Conservation (phyloP, 495 filamentous ascomycete species). For the Penicillium arizonense region DNA sequence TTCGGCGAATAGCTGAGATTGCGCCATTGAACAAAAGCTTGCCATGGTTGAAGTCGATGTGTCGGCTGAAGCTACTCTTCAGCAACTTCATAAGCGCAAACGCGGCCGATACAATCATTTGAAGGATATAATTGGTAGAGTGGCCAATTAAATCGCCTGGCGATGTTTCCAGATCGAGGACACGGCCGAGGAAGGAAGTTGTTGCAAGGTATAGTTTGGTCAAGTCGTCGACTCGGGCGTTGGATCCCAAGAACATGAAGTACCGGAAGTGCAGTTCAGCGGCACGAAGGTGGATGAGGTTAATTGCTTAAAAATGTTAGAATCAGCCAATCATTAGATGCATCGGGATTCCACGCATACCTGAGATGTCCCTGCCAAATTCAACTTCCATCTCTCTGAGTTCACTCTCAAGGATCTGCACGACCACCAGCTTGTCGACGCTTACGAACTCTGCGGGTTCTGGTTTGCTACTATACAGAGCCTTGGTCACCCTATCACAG, state of each 20-base stretch:
- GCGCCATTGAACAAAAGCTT: slow-evolving; percentile 73
- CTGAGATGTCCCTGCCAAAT: slow-evolving; percentile 43
- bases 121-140: slow-evolving; percentile 84
- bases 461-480: slow-evolving; percentile 78
- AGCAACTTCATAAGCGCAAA: slow-evolving; percentile 85
- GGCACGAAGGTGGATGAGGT: slow-evolving; percentile 48
- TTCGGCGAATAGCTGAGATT: slow-evolving; percentile 71
- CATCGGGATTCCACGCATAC: slow-evolving; percentile 48
- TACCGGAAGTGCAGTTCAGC: slow-evolving; percentile 46
- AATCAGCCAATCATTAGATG: slow-evolving; percentile 62
- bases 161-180: slow-evolving; percentile 46
- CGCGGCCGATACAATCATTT: slow-evolving; percentile 87
- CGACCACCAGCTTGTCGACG: slow-evolving; percentile 67
- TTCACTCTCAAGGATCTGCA: slow-evolving; percentile 53
- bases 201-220: slow-evolving; percentile 65
- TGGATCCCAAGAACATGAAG: slow-evolving; percentile 47
- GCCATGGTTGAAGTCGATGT: slow-evolving; percentile 69
- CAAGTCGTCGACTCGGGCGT: slow-evolving; percentile 69
- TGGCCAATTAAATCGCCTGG: slow-evolving; percentile 61
- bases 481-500: slow-evolving; percentile 80
- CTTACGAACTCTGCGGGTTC: slow-evolving; percentile 74
- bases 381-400: slow-evolving; percentile 53
- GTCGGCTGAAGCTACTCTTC: slow-evolving; percentile 72
- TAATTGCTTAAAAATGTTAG: slow-evolving; percentile 58
- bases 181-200: slow-evolving; percentile 46